These are phyloP conservation scores for Lentinula novae-zelandiae DNA, from an alignment of 1,284 basidiomycete genomes.

Conservation along the genomic window DNA sequence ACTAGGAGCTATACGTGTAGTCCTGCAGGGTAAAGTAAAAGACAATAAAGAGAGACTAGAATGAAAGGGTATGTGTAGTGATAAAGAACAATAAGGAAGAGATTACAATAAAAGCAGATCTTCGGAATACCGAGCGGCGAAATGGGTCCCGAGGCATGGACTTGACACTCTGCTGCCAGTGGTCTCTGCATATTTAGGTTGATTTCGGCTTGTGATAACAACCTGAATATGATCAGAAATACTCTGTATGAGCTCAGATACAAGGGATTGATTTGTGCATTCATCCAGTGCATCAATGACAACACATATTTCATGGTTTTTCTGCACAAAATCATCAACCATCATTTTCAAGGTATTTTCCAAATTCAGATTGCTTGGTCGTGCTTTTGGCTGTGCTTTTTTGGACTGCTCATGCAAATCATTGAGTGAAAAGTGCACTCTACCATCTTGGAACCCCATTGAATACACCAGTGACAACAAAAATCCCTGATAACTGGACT, in stretches of 20 bases:
- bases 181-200: neutral
- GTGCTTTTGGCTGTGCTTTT: neutral
- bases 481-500: conserved; percentile 1
- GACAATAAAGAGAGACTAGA: too few species aligned
- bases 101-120: too few species aligned
- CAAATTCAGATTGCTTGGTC: neutral
- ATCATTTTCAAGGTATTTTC: neutral
- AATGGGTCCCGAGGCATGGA: too few species aligned
- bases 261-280: neutral
- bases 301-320: neutral
- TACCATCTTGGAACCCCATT: neutral
- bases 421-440: neutral
- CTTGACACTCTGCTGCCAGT: neutral
- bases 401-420: neutral
- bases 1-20: too few species aligned
- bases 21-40: too few species aligned
- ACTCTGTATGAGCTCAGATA: neutral
- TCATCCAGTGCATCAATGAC: conserved; percentile 6
- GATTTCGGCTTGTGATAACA: neutral
- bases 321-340: neutral
- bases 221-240: neutral
- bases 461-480: conserved; percentile 5
- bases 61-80: too few species aligned
- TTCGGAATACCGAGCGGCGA: too few species aligned
- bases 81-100: too few species aligned